Base-by-base conservation (phyloP, 768 basidiomycete species). In the Boletus barrowsii region DNA sequence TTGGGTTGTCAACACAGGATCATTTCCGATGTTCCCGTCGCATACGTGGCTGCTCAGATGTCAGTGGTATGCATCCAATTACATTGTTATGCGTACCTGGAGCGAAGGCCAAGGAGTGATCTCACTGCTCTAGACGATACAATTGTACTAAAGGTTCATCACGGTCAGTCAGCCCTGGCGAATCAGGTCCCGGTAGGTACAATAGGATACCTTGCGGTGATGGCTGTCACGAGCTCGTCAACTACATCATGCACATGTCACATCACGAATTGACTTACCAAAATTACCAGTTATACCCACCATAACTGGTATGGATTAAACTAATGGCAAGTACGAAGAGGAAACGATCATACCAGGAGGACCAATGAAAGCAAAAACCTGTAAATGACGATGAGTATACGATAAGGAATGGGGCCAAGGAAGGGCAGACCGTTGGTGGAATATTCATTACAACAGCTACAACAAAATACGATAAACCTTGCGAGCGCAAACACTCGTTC, bases 391-490 rank as follows among this genome's bases (percentile, higher is more conserved):
- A 32, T 56, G 10, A 45, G 22, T 26, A 36, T n/a, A 10, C 0
- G 10, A 7, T 14, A 30, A 6, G 1, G 14, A 29, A 11, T 3
- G 10, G 5, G 29, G 13, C 0, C 13, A 1, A 14, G 1, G 8
- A 10, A 15, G 26, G 37, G 1, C 49, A n/a, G 18, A 62, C 62
- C 43, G 30, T 49, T 29, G 62, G 52, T 6, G 44, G 35, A 15
- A 45, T 39, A 14, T n/a, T 39, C 17, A 6, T 4, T 9, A 39
- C 17, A n/a, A n/a, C 8, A 8, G 37, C 37, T n/a, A 39, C 37
- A 39, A 9, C 37, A 39, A 46, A 62, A 42, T 69, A 62, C 14
- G 47, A 8, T 13, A 67, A 18, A 11, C 58, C 65, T 42, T 67
- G 67, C 1, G 39, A 13, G 22, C 33, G 46, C 29, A 68, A 30